Evolutionary conservation across 1,139 yeast species (phyloP).

Genomic region (Yarrowia galli): DNA sequence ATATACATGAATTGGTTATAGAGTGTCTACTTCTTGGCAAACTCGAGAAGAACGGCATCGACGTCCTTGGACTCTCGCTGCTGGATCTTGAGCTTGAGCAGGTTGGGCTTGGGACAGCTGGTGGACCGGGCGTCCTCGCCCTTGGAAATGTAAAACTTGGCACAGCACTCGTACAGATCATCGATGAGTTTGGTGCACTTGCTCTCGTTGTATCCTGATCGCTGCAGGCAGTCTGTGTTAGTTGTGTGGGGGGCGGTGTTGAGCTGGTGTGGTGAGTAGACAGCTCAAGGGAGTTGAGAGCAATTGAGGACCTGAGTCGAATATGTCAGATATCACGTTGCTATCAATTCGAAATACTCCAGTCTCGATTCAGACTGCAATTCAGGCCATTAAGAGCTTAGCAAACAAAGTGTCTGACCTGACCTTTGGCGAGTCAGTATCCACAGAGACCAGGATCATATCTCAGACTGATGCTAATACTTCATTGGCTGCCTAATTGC

Average conservation of each 20-base stretch:
- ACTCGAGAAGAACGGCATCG: conserved; percentile 45
- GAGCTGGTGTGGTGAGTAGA: no score
- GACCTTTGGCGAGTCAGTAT: not conserved
- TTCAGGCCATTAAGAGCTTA: no score
- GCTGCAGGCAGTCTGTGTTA: conserved; percentile 58
- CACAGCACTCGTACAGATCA: conserved; percentile 68
- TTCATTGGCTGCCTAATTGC: no score
- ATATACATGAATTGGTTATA: conserved; percentile 12
- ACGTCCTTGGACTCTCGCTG: conserved; percentile 54
- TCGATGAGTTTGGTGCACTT: conserved; percentile 68
- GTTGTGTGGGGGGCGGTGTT: conserved; percentile 10
- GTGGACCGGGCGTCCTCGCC: conserved; percentile 62
- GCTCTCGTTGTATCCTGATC: conserved; percentile 64
- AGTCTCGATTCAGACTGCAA: no score
- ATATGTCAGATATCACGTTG: no score
- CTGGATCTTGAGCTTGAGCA: conserved; percentile 62
- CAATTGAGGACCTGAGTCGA: no score
- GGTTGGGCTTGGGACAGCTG: conserved; percentile 69
- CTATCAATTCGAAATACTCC: no score
- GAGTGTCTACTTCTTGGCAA: conserved; percentile 14
- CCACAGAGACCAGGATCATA: no score
- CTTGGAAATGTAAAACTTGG: conserved; percentile 60
- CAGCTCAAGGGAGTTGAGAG: no score
- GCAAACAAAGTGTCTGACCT: not conserved
- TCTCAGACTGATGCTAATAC: no score